Conservation (phyloP, 805 yeast genomes). For the Isabelozyma gotoi region DNA sequence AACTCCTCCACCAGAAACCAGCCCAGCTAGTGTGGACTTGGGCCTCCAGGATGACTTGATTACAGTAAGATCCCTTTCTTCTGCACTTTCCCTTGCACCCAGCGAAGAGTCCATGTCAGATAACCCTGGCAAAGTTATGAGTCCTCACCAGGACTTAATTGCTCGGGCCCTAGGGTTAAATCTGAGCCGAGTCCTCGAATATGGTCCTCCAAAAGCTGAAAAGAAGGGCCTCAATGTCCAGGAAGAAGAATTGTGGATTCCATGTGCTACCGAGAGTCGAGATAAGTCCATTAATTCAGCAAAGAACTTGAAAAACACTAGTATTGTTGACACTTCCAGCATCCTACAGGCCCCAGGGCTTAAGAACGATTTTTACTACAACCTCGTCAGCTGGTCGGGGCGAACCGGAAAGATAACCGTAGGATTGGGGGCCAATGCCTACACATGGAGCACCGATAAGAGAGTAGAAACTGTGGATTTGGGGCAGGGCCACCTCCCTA, state of each 20-base stretch:
- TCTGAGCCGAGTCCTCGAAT: neutral
- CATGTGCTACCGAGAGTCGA: no score
- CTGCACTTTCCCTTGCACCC: neutral
- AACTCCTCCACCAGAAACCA: neutral
- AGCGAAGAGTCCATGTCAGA: neutral
- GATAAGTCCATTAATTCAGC: neutral
- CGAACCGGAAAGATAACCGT: constrained; percentile 54
- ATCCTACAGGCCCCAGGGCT: constrained; percentile 60
- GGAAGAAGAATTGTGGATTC: neutral
- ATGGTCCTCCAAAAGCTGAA: neutral
- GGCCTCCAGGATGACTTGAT: neutral
- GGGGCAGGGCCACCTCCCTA: constrained; percentile 48
- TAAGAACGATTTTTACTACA: constrained; percentile 75
- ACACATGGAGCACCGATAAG: constrained; percentile 58
- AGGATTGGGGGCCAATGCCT: constrained; percentile 60
- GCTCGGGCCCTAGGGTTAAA: neutral
- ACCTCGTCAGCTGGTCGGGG: constrained; percentile 71
- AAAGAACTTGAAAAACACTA: neutral
- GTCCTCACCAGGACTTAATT: neutral
- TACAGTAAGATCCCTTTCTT: neutral
- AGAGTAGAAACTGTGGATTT: constrained; percentile 39
- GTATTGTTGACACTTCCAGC: constrained; percentile 3
- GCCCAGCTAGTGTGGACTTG: neutral
- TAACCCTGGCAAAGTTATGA: neutral
- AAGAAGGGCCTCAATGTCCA: neutral